These are phyloP conservation scores for Mortierella sp. DNA, from an alignment of 371 early-diverging fungal species.

Conservation along the genomic window DNA sequence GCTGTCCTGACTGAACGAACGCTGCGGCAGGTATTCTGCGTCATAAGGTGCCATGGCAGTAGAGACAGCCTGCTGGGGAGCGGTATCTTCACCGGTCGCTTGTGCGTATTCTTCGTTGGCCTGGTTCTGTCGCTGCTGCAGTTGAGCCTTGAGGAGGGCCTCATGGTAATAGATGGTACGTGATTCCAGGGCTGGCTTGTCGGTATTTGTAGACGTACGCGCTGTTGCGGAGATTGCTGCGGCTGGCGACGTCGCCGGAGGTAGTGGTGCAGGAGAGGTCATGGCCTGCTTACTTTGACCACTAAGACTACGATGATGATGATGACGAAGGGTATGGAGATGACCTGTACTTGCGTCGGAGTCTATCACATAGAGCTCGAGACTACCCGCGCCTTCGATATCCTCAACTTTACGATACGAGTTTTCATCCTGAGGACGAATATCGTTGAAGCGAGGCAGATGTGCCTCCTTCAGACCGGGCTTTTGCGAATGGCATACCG, in stretches of 20 bases:
- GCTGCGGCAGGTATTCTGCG: neutral
- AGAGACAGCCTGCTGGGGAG: neutral
- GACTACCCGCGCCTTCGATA: no score
- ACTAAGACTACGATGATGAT: no score
- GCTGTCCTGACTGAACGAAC: slow-evolving; percentile 11
- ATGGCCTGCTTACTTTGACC: no score
- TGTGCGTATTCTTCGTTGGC: neutral
- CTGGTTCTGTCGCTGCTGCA: slow-evolving; percentile 1
- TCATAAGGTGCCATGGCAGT: neutral
- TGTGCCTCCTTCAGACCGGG: slow-evolving; percentile 2
- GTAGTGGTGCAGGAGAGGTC: neutral
- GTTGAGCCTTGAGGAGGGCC: slow-evolving; percentile 24
- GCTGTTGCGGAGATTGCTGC: neutral
- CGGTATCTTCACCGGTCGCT: neutral
- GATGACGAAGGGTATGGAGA: no score
- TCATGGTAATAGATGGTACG: slow-evolving; percentile 36
- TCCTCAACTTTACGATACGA: neutral
- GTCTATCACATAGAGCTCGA: no score
- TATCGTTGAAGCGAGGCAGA: slow-evolving; percentile 19
- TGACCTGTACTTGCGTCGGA: no score
- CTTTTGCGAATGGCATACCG: neutral
- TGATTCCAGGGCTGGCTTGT: neutral
- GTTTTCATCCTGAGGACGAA: slow-evolving; percentile 8
- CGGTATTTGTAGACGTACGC: neutral
- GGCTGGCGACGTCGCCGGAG: slow-evolving; percentile 9